These are phyloP conservation scores for Maudiozyma humilis DNA, from an alignment of 1,139 yeast genomes.

Conservation along the genomic window DNA sequence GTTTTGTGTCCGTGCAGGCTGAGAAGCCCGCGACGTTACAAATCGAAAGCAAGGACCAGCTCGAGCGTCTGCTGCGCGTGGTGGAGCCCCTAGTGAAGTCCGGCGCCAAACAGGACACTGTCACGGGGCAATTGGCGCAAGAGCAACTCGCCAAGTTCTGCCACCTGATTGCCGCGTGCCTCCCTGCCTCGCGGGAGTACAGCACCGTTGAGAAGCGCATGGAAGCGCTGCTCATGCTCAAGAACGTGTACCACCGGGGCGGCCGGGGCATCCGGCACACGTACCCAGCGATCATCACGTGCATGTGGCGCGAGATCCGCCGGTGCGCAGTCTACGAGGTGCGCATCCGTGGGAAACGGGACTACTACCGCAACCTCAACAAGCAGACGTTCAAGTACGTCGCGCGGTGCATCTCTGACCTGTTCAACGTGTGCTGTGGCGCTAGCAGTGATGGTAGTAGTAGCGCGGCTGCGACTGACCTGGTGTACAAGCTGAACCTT, in stretches of 20 bases:
- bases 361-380: constrained; percentile 21
- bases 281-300: constrained; percentile 65
- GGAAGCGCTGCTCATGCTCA: constrained; percentile 49
- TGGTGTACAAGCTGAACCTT: constrained; percentile 42
- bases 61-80: constrained; percentile 22
- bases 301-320: constrained; percentile 53
- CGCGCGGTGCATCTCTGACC: constrained; percentile 63
- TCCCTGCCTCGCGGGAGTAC: constrained; percentile 26
- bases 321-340: constrained; percentile 25
- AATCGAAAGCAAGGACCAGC: constrained; percentile 16
- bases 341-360: constrained; percentile 12
- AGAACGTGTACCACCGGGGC: constrained; percentile 48
- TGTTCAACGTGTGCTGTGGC: constrained; percentile 49
- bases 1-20: background rate
- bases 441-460: too few relatives aligned
- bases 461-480: constrained; percentile 39
- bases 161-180: constrained; percentile 16
- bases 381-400: constrained; percentile 58
- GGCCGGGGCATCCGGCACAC: constrained; percentile 52
- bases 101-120: background rate
- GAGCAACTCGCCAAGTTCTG: constrained; percentile 59
- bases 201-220: constrained; percentile 36
- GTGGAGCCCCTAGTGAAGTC: constrained; percentile 13
- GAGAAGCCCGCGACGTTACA: background rate
- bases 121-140: constrained; percentile 36